These are phyloP conservation scores for Xenoacremonium recifei DNA, from an alignment of 2,329 filamentous ascomycete genomes.

Conservation along the genomic window DNA sequence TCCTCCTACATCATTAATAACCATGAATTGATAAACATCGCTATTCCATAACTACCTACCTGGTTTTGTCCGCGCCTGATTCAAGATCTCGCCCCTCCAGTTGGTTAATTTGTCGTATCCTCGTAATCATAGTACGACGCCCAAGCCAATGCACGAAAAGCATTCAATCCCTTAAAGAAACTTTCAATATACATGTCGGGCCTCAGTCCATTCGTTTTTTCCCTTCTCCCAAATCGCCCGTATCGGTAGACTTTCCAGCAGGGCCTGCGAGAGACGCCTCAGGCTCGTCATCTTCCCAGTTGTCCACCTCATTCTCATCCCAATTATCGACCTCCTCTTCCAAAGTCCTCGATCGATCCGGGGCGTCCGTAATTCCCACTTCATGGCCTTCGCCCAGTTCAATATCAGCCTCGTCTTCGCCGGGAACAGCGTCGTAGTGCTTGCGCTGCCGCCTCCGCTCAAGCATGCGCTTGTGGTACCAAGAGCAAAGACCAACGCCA, in stretches of 20 bases:
- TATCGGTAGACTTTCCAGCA: conserved; percentile 19
- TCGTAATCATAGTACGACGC: too few relatives aligned
- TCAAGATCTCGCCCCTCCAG: too few relatives aligned
- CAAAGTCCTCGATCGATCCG: conserved; percentile 41
- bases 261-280: conserved; percentile 13
- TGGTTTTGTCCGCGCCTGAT: too few relatives aligned
- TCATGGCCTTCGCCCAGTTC: conserved; percentile 76
- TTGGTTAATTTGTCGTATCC: too few relatives aligned
- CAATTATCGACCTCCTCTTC: conserved; percentile 90
- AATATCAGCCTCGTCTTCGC: conserved; percentile 64
- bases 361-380: conserved; percentile 54
- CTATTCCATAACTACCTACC: too few relatives aligned
- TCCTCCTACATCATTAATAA: too few relatives aligned
- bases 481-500: conserved; percentile 72
- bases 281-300: conserved; percentile 55
- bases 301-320: conserved; percentile 75
- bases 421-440: conserved; percentile 68
- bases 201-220: conserved; percentile 36
- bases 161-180: too few relatives aligned
- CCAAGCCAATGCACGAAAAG: too few relatives aligned
- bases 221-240: conserved; percentile 27
- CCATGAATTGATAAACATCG: too few relatives aligned
- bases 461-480: conserved; percentile 95
- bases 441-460: conserved; percentile 77
- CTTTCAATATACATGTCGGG: too few relatives aligned